Base-by-base conservation (phyloP, 129 eudicot species). In the Flaveria sonorensis region DNA sequence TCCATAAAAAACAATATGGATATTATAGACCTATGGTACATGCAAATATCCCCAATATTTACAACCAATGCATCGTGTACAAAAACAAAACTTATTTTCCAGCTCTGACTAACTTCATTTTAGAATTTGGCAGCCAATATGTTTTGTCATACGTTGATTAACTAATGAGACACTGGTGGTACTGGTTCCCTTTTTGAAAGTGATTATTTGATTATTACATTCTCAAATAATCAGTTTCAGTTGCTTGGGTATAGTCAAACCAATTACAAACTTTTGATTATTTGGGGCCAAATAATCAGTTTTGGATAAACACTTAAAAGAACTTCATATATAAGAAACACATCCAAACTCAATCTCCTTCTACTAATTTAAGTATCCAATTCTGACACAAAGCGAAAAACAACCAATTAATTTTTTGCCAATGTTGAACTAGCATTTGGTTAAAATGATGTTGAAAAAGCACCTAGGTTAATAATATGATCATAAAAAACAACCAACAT, bases 401-500 rank as follows among this genome's bases (percentile, higher is more conserved):
- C 28, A 52, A 61, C 70, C 42, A 73, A 73, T 57, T 23, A 40
- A 0, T 20, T 14, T 30, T 43, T 46, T 45, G 30, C 14, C 46
- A 24, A 24, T 40, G 57, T 74, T 69, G 39, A 73, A 72, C 51
- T 36, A 36, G 40, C 40, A 36, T 36, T 36, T 36, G 40, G 40
- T 36, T 36, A 36, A 36, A 3, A 36, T 36, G 40, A 36, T 5
- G 40, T 36, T 36, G 40, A 36, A 36, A 36, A 36, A 39, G 52
- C 36, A 56, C 51, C 18, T 53, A 19, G 52, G 52, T 72, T 36
- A 36, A 5, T 4, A 53, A 55, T 24, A 45, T 3, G 19, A 19
- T 39, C 23, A 61, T 40, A 71, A 11, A 11, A 57, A 71, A 28
- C 76, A 69, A 14, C 43, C 59, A 69, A 69, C 7, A 69, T 39